Percentiles rank a stretch among this genome's conserved stretches.
phyloP scores from a whole-genome alignment of 768 basidiomycete species.

The Tricholomella constricta region DNA sequence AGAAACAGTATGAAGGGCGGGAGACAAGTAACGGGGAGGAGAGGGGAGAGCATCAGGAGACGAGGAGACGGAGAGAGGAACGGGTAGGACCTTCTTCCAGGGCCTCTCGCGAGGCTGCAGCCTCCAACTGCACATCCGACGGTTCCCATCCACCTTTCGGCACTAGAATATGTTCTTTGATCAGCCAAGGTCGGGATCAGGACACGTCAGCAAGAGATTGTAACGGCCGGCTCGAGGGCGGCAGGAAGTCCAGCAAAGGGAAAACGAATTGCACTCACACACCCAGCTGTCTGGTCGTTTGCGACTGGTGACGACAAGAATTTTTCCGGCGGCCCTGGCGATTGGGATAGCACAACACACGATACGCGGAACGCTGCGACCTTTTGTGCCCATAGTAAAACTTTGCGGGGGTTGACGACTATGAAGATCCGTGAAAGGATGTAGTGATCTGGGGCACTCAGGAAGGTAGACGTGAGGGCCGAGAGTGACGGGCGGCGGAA shows the following conservation, averaged over 20 bases:
- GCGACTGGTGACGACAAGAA: slow-evolving; percentile 83
- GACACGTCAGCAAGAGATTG: slow-evolving; percentile 13
- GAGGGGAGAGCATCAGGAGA: slow-evolving; percentile 64
- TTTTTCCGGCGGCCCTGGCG: slow-evolving; percentile 67
- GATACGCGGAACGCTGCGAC: slow-evolving; percentile 77
- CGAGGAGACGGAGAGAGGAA: slow-evolving; percentile 72
- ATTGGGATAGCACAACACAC: slow-evolving; percentile 93
- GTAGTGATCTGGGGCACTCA: slow-evolving; percentile 22
- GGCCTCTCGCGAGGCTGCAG: slow-evolving; percentile 89
- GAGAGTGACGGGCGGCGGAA: slow-evolving; percentile 25
- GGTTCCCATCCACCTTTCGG: slow-evolving; percentile 94
- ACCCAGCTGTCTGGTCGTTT: slow-evolving; percentile 84
- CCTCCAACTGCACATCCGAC: slow-evolving; percentile 78
- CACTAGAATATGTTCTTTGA: slow-evolving; percentile 44
- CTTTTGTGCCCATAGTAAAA: slow-evolving; percentile 61
- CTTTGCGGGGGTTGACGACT: slow-evolving; percentile 11
- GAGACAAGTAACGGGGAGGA: slow-evolving; percentile 31
- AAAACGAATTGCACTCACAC: slow-evolving; percentile 61
- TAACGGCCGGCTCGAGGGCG: slow-evolving; percentile 4
- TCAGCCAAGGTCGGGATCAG: slow-evolving; percentile 12
- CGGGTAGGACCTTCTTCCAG: slow-evolving; percentile 95
- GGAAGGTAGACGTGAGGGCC: slow-evolving; percentile 23
- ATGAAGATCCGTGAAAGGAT: slow-evolving; percentile 2
- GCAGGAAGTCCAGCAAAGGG: slow-evolving; percentile 11
- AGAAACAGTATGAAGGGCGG: slow-evolving; percentile 27